Evolutionary conservation across 768 basidiomycete species (phyloP).

Genomic region (Termitomyces sp.): DNA sequence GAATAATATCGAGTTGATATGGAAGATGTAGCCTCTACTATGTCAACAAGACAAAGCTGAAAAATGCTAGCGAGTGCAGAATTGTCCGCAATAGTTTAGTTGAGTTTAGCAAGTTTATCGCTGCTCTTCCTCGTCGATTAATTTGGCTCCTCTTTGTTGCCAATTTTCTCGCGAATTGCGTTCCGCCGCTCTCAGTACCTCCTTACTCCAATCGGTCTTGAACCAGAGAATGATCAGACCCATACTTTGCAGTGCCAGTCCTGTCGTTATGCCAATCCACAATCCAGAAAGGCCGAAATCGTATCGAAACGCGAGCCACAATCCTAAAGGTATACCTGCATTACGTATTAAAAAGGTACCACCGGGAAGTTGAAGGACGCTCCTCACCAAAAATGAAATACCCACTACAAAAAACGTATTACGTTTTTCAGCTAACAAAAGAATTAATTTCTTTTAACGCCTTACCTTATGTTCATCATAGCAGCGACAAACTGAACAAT

Average conservation of each 20-base stretch:
- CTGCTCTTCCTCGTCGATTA: neutral
- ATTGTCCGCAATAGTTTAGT: neutral
- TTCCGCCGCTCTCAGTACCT: conserved; percentile 1
- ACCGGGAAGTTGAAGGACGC: neutral
- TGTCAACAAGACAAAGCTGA: too few species aligned
- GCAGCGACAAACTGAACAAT: conserved; percentile 56
- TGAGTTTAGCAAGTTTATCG: neutral
- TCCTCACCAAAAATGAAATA: conserved; percentile 1
- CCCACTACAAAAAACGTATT: neutral
- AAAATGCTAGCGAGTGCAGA: too few species aligned
- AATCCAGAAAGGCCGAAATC: conserved; percentile 1
- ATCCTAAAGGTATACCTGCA: conserved; percentile 1
- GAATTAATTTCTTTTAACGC: neutral
- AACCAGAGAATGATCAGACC: neutral
- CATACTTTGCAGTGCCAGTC: neutral
- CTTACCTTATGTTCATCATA: conserved; percentile 64
- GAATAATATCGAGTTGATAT: too few species aligned
- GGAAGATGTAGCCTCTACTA: too few species aligned
- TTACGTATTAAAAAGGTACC: neutral
- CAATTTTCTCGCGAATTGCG: conserved; percentile 1
- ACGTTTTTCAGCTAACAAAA: neutral
- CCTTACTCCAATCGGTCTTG: neutral
- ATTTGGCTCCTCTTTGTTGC: neutral
- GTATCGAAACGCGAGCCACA: conserved; percentile 1
- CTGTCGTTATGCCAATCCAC: neutral